Evolutionary conservation across 176 grass and related monocot genomes (phyloP), one percentile per base, ranked within the genome.

Genomic region (Avena eriantha): DNA sequence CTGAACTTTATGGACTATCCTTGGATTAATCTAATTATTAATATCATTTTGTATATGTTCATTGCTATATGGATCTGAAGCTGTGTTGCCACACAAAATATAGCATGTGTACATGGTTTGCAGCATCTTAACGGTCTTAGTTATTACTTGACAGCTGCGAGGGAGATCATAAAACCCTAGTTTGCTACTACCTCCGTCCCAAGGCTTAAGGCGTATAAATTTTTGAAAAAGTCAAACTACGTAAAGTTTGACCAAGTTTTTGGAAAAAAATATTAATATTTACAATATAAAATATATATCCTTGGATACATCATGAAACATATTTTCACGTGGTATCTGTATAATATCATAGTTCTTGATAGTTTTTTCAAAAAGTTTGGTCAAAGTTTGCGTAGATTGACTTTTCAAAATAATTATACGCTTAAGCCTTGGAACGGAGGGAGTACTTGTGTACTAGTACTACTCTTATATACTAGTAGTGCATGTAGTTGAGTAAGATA

Each of bases 121-220:
- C 82, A 75, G 48, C 82, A 85, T 41, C 81, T 41, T 34, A 74
- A 81, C 29, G n/a, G 59, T 86, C 70, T 76, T 82, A 63, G 26
- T 76, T 60, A 61, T 53, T 16, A 36, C 66, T 87, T 19, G 48
- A 29, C 22, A 80, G 19, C 50, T 74, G 89, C 9, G 35, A 80
- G 48, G 48, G 21, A 13, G 70, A 80, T 69, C 78, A 60, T 65
- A 73, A 68, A 91, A 33, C 69, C 77, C 59, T 80, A 84, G 22
- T 75, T 49, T 47, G 48, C 24, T 58, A 83, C 8, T 14, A 3
- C 35, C 35, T n/a, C n/a, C n/a, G n/a, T n/a, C n/a, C n/a, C n/a
- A n/a, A n/a, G n/a, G n/a, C n/a, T n/a, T n/a, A n/a, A n/a, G n/a
- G n/a, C n/a, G n/a, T n/a, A n/a, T n/a, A n/a, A n/a, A n/a, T n/a